Percentiles rank a stretch among this genome's conserved stretches.
Evolutionary conservation across 108 stramenopile genomes (phyloP).

Genomic region (Discostella stelligeroides): DNA sequence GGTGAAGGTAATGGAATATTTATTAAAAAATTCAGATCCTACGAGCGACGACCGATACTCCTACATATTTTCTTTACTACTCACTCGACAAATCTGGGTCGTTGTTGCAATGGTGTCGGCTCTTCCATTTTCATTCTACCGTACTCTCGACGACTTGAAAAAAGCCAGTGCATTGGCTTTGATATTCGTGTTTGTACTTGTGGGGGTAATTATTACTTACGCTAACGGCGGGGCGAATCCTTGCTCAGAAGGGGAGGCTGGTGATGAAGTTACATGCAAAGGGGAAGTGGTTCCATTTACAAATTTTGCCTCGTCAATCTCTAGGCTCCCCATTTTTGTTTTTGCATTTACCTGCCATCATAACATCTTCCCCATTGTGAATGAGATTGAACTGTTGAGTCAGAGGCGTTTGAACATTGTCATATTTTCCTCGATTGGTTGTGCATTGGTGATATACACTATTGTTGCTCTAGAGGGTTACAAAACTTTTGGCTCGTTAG

Average conservation of each 20-base stretch:
- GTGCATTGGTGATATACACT: conserved; percentile 54
- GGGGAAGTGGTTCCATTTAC: conserved; percentile 46
- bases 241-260: conserved; percentile 21
- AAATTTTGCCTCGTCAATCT: conserved; percentile 24
- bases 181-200: conserved; percentile 51
- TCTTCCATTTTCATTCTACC: conserved; percentile 48
- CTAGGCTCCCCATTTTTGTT: conserved; percentile 69
- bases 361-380: conserved; percentile 74
- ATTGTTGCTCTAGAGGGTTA: conserved; percentile 66
- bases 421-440: conserved; percentile 50
- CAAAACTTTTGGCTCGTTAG: conserved; percentile 59
- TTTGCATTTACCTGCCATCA: conserved; percentile 83
- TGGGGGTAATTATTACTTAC: conserved; percentile 50
- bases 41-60: conserved; percentile 2
- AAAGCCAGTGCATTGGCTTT: conserved; percentile 49
- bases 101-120: conserved; percentile 50
- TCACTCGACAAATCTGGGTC: conserved; percentile 59
- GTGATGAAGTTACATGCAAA: conserved; percentile 20
- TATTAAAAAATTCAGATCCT: conserved; percentile 22
- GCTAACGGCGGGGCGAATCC: conserved; percentile 49
- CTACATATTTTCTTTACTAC: conserved; percentile 30
- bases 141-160: conserved; percentile 52
- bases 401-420: conserved; percentile 54
- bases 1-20: conserved; percentile 59
- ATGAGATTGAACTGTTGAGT: conserved; percentile 59